A percentile compares a stretch with the other conserved stretches of the same genome.
Conservation (phyloP, 352 stramenopile species). For the Pseudoperonospora humuli region DNA sequence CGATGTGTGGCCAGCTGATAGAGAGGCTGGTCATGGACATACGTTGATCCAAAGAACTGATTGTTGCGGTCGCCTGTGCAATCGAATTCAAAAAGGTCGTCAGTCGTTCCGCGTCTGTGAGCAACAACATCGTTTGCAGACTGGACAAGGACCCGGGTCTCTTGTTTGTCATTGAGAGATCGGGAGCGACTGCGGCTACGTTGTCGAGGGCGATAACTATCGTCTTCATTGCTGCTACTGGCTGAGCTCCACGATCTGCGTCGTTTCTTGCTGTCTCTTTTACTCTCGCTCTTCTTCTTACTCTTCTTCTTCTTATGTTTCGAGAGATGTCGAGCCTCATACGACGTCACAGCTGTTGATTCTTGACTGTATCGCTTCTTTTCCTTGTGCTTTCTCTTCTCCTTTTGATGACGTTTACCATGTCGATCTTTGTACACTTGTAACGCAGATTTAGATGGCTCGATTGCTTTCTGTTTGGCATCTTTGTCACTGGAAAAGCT, state of each 20-base stretch:
- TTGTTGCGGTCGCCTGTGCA: constrained; percentile 60
- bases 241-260: constrained; percentile 10
- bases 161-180: constrained; percentile 4
- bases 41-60: constrained; percentile 52
- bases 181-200: constrained; percentile 9
- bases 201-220: constrained; percentile 3
- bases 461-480: neutral
- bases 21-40: constrained; percentile 52
- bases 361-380: constrained; percentile 9
- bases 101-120: neutral
- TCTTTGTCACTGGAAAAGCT: constrained; percentile 16
- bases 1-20: constrained; percentile 50
- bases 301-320: constrained; percentile 34
- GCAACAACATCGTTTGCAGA: constrained; percentile 5
- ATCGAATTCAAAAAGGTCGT: constrained; percentile 64
- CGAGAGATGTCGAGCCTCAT: constrained; percentile 10
- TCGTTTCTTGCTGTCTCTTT: constrained; percentile 27
- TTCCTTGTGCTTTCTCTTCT: constrained; percentile 21
- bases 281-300: constrained; percentile 26
- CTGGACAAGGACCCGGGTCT: constrained; percentile 9
- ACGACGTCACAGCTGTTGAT: constrained; percentile 3
- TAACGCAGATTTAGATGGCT: constrained; percentile 6
- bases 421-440: constrained; percentile 29
- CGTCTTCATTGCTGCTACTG: constrained; percentile 9
- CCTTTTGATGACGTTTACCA: constrained; percentile 11